These are phyloP conservation scores for Trichoderma virens DNA, from an alignment of 495 filamentous ascomycete species.

Conservation along the genomic window DNA sequence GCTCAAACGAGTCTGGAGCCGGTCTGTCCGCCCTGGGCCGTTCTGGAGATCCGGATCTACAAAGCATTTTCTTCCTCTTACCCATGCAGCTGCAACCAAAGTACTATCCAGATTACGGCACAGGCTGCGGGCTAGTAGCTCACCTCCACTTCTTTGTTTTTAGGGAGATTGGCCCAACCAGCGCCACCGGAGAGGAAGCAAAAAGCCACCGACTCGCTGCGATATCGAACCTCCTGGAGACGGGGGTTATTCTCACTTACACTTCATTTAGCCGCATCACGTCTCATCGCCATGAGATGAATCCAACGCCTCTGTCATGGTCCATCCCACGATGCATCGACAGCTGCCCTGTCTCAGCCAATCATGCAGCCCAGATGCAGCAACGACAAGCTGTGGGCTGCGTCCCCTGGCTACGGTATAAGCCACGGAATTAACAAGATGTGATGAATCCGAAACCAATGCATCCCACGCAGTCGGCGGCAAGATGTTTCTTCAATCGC, in stretches of 20 bases:
- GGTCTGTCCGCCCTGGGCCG: constrained; percentile 1
- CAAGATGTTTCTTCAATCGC: too few relatives aligned
- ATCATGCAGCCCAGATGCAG: background rate
- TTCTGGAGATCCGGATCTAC: constrained; percentile 4
- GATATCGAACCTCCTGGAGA: too few relatives aligned
- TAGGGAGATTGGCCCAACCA: background rate
- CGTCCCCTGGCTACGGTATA: background rate
- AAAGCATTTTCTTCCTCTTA: too few relatives aligned
- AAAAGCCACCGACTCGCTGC: too few relatives aligned
- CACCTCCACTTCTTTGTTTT: too few relatives aligned
- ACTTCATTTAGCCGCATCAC: too few relatives aligned
- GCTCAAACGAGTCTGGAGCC: constrained; percentile 7
- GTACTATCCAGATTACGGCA: too few relatives aligned
- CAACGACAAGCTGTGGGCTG: background rate
- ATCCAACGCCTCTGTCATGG: too few relatives aligned
- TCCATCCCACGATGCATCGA: background rate
- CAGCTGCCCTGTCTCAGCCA: background rate
- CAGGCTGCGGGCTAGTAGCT: background rate
- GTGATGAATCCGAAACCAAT: background rate
- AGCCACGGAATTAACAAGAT: background rate
- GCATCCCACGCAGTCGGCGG: too few relatives aligned
- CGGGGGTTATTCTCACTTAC: too few relatives aligned
- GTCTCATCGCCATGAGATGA: background rate
- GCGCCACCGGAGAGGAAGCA: too few relatives aligned
- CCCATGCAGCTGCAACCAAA: too few relatives aligned